Evolutionary conservation across 768 basidiomycete genomes (phyloP).

Genomic region (Lactarius indigo): DNA sequence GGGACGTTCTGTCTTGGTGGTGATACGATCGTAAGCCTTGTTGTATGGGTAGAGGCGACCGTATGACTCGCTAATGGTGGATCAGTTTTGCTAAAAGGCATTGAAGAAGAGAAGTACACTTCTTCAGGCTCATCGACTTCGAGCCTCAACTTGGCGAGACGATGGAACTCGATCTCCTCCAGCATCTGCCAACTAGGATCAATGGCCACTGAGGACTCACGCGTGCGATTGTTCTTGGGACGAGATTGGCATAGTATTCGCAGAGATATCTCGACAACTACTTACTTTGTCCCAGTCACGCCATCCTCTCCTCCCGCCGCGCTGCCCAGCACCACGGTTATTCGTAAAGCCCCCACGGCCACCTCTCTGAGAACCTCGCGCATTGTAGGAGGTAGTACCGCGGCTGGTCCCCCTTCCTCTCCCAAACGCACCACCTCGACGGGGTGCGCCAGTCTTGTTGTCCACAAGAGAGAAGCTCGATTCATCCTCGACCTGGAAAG

Average conservation of each 20-base stretch:
- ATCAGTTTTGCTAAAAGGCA: constrained; percentile 3
- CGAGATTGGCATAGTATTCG: constrained; percentile 12
- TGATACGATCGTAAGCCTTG: constrained; percentile 92
- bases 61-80: constrained; percentile 61
- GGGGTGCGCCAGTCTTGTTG: constrained; percentile 67
- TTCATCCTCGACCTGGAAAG: constrained; percentile 98
- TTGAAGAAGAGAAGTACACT: constrained; percentile 52
- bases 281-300: constrained; percentile 92
- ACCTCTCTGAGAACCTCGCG: constrained; percentile 40
- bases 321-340: constrained; percentile 46
- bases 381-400: constrained; percentile 40
- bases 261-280: background rate
- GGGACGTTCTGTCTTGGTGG: constrained; percentile 87
- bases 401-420: constrained; percentile 46
- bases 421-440: constrained; percentile 63
- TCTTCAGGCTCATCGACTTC: constrained; percentile 92
- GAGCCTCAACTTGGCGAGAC: constrained; percentile 86
- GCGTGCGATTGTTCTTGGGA: constrained; percentile 65
- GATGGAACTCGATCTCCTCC: constrained; percentile 96
- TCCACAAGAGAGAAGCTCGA: constrained; percentile 95
- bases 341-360: constrained; percentile 39
- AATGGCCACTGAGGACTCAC: constrained; percentile 93
- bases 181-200: constrained; percentile 91
- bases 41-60: constrained; percentile 92
- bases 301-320: constrained; percentile 74